phyloP scores from a whole-genome alignment of 78 protist genomes.

The Dictyostelium brefeldianum region DNA sequence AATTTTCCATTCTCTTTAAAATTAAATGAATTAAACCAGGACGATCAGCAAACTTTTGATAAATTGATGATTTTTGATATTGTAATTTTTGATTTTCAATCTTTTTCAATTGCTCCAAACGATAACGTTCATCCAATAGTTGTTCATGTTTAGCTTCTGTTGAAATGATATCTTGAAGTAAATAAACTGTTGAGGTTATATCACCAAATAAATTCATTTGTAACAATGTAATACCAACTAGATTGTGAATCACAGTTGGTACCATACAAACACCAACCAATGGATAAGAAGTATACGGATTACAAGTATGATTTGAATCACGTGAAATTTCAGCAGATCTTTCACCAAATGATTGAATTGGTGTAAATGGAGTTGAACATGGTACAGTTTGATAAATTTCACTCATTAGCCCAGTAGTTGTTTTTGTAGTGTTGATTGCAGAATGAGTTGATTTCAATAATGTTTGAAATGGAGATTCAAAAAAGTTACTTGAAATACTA shows the following conservation, averaged over 20 bases:
- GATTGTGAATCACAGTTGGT: neutral
- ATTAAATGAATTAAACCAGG: neutral
- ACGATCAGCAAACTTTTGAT: neutral
- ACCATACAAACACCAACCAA: constrained; percentile 26
- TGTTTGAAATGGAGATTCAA: neutral
- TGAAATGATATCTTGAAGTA: neutral
- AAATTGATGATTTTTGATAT: neutral
- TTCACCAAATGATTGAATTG: constrained; percentile 25
- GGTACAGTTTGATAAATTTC: constrained; percentile 18
- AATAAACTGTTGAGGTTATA: neutral
- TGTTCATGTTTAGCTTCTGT: constrained; percentile 1
- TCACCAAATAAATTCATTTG: constrained; percentile 35
- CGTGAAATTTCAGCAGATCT: neutral
- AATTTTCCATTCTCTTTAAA: neutral
- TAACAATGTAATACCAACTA: constrained; percentile 10
- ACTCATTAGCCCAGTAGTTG: neutral
- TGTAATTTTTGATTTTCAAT: neutral
- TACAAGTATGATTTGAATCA: neutral
- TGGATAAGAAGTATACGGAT: constrained; percentile 11
- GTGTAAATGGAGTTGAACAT: constrained; percentile 11
- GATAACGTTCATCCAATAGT: neutral
- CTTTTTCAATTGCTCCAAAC: neutral
- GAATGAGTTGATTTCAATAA: neutral
- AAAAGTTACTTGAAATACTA: neutral
- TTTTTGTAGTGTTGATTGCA: neutral